Evolutionary conservation across 73 alveolate species (phyloP).

Genomic region (Tetrahymena malaccensis): DNA sequence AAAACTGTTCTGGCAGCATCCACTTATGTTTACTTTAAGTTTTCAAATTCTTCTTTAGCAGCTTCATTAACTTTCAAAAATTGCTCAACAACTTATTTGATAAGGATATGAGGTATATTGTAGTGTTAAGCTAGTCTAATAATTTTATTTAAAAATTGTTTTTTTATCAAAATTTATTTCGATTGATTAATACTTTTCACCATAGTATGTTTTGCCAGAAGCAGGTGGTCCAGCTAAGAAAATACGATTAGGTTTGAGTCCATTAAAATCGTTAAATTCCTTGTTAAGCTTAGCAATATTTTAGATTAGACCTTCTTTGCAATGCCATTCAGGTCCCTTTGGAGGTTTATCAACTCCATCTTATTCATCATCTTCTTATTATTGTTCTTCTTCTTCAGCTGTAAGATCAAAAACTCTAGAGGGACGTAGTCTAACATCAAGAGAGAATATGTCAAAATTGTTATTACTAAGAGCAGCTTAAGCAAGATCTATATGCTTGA

Average conservation of each 20-base stretch:
- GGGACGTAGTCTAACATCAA: constrained; percentile 47
- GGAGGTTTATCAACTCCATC: constrained; percentile 21
- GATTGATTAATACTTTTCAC: background rate
- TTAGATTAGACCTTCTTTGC: constrained; percentile 44
- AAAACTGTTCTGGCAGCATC: constrained; percentile 29
- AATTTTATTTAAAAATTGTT: background rate
- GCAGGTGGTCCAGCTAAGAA: constrained; percentile 54
- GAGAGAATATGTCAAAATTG: constrained; percentile 20
- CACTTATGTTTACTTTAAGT: background rate
- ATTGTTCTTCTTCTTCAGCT: constrained; percentile 15
- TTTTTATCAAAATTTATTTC: background rate
- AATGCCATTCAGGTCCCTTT: constrained; percentile 43
- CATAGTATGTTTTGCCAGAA: constrained; percentile 17
- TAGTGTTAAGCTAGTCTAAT: background rate
- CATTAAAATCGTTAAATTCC: constrained; percentile 36
- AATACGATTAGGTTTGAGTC: constrained; percentile 40
- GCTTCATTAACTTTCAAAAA: constrained; percentile 32
- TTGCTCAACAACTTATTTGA: constrained; percentile 32
- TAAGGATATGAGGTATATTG: constrained; percentile 24
- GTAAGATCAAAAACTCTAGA: constrained; percentile 36
- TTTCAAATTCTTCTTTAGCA: constrained; percentile 16
- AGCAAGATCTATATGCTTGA: constrained; percentile 2
- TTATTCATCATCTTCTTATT: constrained; percentile 9
- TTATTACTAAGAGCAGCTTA: constrained; percentile 27
- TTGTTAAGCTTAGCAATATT: constrained; percentile 44